These are phyloP conservation scores for Claviceps capensis DNA, from an alignment of 2,329 filamentous ascomycete genomes.

Conservation along the genomic window DNA sequence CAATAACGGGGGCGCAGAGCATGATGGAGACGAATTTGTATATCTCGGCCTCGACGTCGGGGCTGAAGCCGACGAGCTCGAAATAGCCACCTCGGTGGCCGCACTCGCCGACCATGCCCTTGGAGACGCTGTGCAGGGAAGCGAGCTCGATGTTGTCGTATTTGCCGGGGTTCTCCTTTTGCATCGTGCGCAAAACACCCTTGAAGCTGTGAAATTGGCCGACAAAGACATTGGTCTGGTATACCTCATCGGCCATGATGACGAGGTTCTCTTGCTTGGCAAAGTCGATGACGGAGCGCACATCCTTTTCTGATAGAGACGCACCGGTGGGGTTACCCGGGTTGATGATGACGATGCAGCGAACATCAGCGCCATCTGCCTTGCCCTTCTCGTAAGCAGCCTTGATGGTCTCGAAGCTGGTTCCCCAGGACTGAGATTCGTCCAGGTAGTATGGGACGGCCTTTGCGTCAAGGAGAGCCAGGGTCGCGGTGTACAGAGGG, in stretches of 20 bases:
- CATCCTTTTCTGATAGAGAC: constrained; percentile 63
- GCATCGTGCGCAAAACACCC: constrained; percentile 66
- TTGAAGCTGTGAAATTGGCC: constrained; percentile 97
- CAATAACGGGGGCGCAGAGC: constrained; percentile 87
- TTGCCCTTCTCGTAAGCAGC: constrained; percentile 61
- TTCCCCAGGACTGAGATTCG: constrained; percentile 77
- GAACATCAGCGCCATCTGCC: constrained; percentile 67
- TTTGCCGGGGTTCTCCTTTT: constrained; percentile 57
- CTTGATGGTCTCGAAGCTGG: constrained; percentile 67
- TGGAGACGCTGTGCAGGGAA: constrained; percentile 85
- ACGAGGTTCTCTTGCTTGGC: constrained; percentile 77
- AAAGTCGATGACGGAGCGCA: constrained; percentile 75
- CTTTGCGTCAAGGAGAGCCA: constrained; percentile 70
- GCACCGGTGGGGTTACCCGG: constrained; percentile 95
- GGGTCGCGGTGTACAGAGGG: constrained; percentile 88
- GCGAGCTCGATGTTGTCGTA: constrained; percentile 82
- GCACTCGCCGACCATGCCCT: constrained; percentile 98
- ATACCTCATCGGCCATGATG: constrained; percentile 91
- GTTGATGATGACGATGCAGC: constrained; percentile 94
- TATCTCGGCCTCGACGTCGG: constrained; percentile 76
- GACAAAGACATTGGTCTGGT: constrained; percentile 96
- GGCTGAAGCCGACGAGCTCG: constrained; percentile 82
- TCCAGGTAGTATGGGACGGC: constrained; percentile 92
- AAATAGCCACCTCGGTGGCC: constrained; percentile 97
- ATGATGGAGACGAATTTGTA: constrained; percentile 99